Evolutionary conservation across 169 alveolate species (phyloP), one percentile per base, ranked within the genome.

Genomic region (Eimeria acervulina): DNA sequence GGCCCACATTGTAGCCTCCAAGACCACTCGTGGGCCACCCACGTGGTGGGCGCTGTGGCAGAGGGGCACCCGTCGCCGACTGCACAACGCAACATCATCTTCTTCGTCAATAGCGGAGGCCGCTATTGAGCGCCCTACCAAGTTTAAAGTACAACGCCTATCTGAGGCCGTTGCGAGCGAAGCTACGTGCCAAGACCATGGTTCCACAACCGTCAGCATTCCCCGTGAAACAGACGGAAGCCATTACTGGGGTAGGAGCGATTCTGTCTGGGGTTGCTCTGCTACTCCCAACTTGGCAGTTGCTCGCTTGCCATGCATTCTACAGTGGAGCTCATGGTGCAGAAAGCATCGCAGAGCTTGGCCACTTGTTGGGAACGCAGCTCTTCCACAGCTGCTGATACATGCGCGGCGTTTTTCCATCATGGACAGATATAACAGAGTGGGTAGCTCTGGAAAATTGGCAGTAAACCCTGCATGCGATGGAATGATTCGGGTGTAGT

Each of bases 401-500:
- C 81, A 44, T 21, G 33, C 33, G 8, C 93, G 80, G 1, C 40
- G 13, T 44, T 63, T 87, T 19, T 87, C 93, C 38, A 87, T 87
- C 38, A 87, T 87, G 93, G 93, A 87, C 19, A 81, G 93, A 21
- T 87, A 87, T 40, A 55, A 61, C 81, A 87, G 63, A 38, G 93
- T 87, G 61, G n/a, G 93, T 15, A 1, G 17, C n/a, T 36, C 28
- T 17, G 38, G 44, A 44, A 13, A 47, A 12, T 44, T 28, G 4
- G 38, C 42, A 80, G 19, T n/a, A 19, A 28, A 26, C 1, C 28
- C 26, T 17, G 6, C 6, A 38, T 1, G 85, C 61, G 61, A 12
- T 19, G 23, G 68, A 42, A 23, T 7, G 38, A 8, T 28, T n/a
- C n/a, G 40, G n/a, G 68, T 42, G 89, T 42, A 42, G 42, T 36